Evolutionary conservation across 208 protist genomes (phyloP).

Genomic region (Crithidia thermophila): DNA sequence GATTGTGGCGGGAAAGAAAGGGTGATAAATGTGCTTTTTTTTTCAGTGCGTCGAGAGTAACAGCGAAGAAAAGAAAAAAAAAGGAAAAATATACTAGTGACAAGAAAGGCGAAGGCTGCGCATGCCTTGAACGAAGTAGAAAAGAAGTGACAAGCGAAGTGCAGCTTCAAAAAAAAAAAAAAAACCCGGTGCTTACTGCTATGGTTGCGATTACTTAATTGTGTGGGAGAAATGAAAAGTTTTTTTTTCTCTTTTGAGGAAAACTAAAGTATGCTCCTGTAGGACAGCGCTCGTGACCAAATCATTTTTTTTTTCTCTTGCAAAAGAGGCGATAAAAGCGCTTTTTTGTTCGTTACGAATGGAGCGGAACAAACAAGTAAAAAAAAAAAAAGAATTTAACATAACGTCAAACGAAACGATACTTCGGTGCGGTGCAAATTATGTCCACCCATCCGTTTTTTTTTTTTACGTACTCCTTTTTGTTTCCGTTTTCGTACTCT

Average conservation of each 20-base stretch:
- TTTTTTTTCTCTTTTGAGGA: constrained; percentile 11
- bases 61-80: constrained; percentile 11
- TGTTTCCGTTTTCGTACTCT: too few species aligned
- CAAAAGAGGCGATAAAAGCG: not conserved
- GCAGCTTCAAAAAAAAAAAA: not conserved
- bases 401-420: not conserved
- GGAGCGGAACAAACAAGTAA: not conserved
- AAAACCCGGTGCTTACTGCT: not conserved
- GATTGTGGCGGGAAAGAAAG: too few species aligned
- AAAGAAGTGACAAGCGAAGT: too few species aligned
- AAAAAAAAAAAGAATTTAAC: not conserved
- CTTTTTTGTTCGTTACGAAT: not conserved
- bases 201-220: not conserved
- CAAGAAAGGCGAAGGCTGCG: too few species aligned
- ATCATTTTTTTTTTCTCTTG: not conserved
- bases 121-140: too few species aligned
- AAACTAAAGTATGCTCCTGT: not conserved
- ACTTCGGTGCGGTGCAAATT: too few species aligned
- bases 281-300: not conserved
- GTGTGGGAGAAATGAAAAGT: not conserved
- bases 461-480: constrained; percentile 10
- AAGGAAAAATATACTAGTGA: not conserved
- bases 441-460: not conserved
- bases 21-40: too few species aligned
- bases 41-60: too few species aligned